Evolutionary conservation across 106 monocot genomes (phyloP).

Genomic region (Dendrobium chrysotoxum): DNA sequence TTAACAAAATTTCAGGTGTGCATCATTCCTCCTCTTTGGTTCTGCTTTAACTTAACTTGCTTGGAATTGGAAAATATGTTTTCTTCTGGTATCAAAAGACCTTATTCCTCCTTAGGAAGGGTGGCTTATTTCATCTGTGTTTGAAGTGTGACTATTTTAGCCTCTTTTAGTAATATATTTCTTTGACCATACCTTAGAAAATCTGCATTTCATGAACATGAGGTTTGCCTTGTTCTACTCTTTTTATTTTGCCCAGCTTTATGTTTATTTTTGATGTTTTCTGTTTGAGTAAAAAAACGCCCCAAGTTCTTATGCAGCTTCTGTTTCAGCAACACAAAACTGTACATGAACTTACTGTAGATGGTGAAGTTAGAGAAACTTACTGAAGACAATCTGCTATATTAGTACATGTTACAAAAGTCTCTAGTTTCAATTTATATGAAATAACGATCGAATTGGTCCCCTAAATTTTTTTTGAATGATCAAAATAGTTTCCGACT

Average conservation of each 20-base stretch:
- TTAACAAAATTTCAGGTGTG: constrained; percentile 60
- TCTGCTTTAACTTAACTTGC: neutral
- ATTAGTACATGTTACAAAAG: no score
- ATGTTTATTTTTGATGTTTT: neutral
- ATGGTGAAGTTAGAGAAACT: no score
- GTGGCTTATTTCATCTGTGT: neutral
- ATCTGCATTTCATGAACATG: neutral
- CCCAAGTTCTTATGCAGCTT: no score
- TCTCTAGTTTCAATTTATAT: no score
- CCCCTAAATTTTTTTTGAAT: no score
- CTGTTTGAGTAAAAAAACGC: no score
- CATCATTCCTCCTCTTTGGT: neutral
- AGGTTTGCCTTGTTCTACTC: neutral
- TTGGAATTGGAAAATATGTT: neutral
- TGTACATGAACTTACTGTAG: no score
- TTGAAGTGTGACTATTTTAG: neutral
- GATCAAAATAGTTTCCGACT: no score
- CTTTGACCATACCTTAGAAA: neutral
- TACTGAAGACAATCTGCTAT: no score
- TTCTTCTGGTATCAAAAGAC: neutral
- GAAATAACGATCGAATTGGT: no score
- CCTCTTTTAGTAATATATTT: neutral
- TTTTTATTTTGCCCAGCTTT: neutral
- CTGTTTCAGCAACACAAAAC: no score
- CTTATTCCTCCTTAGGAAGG: neutral